A percentile compares a stretch with the other conserved stretches of the same genome.
Evolutionary conservation across 352 stramenopile genomes (phyloP).

Genomic region (Pythium folliculosum): DNA sequence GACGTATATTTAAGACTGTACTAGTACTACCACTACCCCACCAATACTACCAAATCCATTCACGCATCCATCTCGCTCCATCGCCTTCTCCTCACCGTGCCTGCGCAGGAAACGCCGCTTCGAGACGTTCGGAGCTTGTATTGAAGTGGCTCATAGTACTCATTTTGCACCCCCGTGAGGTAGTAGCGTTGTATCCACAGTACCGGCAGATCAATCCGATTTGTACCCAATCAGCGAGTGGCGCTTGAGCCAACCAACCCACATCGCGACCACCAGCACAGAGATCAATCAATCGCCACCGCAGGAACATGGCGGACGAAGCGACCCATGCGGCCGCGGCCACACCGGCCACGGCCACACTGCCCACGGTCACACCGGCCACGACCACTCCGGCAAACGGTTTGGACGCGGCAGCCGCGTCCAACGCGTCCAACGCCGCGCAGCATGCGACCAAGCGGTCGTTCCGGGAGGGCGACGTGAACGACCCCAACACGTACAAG

Average conservation of each 20-base stretch:
- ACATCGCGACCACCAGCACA: conserved; percentile 11
- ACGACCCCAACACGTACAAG: conserved; percentile 88
- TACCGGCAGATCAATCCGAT: no score
- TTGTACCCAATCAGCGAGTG: conserved; percentile 18
- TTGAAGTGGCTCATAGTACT: neutral
- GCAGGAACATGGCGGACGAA: neutral
- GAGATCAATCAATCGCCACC: no score
- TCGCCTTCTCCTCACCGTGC: neutral
- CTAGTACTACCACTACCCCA: conserved; percentile 11
- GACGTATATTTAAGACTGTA: conserved; percentile 13
- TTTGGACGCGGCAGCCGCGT: neutral
- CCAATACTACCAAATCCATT: neutral
- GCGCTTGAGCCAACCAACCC: neutral
- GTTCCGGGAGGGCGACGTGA: conserved; percentile 47
- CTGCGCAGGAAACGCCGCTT: neutral
- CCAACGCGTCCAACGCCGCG: neutral
- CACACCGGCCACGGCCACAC: no score
- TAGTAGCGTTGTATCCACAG: neutral
- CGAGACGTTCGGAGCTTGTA: conserved; percentile 1
- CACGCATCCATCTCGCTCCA: no score
- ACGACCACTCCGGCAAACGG: no score
- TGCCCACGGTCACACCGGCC: no score
- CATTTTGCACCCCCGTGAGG: neutral
- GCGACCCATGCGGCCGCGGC: no score
- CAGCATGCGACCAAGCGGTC: conserved; percentile 27